Base-by-base conservation (phyloP, 2,329 filamentous ascomycete genomes). In the Truncatella angustata region DNA sequence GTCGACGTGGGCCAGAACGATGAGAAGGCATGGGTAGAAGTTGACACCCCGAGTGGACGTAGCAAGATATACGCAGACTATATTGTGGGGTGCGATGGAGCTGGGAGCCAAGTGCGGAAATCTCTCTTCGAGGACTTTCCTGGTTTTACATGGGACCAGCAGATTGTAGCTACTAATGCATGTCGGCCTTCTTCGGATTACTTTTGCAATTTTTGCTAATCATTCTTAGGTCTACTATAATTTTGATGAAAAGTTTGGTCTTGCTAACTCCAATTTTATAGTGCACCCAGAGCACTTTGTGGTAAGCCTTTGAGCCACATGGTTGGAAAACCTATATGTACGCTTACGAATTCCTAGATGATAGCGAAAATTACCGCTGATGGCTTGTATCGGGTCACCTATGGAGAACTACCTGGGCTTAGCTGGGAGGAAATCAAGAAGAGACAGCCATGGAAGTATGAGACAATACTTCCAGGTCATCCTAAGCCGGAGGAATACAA, bases 111-210 rank as follows among this genome's bases (percentile, higher is more conserved):
- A 36, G 72, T 83, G 4, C 65, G 80, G 28, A 73, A 70, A 55
- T 70, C 70, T 1, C 57, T 82, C 4, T 82, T 83, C 61, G 66
- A 73, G n/a, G 73, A 78, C 26, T 86, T 79, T 55, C 81, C 81
- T 0, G 82, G 82, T 0, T 79, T 79, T 57, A 86, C 82, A 0
- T 79, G 81, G 73, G 75, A 83, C 49, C 72, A 73, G 53, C 80
- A 84, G 61, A 82, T 86, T 52, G 74, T 86, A 14, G 82, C 82
- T 40, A 85, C 82, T 5, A 85, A 86, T 68, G 80, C 81, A 59
- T 63, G 73, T n/a, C n/a, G n/a, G n/a, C n/a, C n/a, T n/a, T n/a
- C n/a, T n/a, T n/a, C n/a, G n/a, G n/a, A n/a, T n/a, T n/a, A n/a
- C n/a, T n/a, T n/a, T n/a, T n/a, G n/a, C n/a, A n/a, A n/a, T n/a